Evolutionary conservation across 129 eudicot species (phyloP).

Genomic region (Artemisia argyi): DNA sequence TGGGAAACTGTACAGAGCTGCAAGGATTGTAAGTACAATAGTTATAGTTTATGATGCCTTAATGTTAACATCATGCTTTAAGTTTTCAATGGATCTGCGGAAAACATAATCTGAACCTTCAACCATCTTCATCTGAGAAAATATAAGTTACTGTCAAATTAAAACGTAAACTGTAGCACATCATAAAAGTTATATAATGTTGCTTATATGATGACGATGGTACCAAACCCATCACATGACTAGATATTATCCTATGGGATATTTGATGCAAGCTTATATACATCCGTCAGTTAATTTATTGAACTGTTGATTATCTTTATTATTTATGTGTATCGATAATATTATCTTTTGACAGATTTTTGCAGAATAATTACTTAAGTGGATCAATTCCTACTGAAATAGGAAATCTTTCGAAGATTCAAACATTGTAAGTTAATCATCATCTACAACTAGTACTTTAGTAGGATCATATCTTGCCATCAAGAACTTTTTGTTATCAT

Average conservation of each 20-base stretch:
- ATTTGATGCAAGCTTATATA: not conserved
- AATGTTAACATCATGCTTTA: not conserved
- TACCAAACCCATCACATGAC: no score
- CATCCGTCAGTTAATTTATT: not conserved
- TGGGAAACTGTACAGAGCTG: conserved; percentile 89
- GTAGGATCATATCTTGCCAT: not conserved
- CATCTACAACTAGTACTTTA: not conserved
- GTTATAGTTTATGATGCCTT: conserved; percentile 9
- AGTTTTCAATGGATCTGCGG: not conserved
- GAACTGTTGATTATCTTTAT: conserved; percentile 5
- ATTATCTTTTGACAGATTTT: conserved; percentile 48
- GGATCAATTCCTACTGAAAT: conserved; percentile 79
- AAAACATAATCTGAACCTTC: not conserved
- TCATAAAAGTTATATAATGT: no score
- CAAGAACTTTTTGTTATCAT: not conserved
- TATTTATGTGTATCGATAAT: not conserved
- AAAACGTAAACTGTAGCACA: not conserved
- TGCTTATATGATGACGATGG: no score
- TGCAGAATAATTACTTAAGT: conserved; percentile 90
- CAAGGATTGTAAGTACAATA: conserved; percentile 70
- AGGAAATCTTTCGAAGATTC: conserved; percentile 74
- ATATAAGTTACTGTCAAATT: not conserved
- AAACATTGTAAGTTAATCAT: conserved; percentile 64
- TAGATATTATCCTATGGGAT: no score
- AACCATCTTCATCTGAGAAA: not conserved